phyloP scores from a whole-genome alignment of 2,329 filamentous ascomycete species.

The Exophiala sideris region DNA sequence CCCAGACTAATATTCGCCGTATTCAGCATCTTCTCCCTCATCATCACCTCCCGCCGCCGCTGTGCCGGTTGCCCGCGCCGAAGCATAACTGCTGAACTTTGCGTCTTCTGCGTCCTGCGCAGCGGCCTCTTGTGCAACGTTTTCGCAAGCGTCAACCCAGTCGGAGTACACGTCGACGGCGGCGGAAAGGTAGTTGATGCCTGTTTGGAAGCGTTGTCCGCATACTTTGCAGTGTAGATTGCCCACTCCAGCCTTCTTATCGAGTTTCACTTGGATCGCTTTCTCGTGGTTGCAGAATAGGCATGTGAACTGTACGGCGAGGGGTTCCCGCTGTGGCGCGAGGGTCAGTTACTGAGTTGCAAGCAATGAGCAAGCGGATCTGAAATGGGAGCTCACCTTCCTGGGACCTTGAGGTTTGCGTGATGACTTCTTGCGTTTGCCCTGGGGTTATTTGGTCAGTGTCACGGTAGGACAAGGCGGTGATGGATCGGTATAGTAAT shows the following conservation, averaged over 20 bases:
- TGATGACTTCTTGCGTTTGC: slow-evolving; percentile 86
- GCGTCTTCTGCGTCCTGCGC: slow-evolving; percentile 29
- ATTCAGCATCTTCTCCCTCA: slow-evolving; percentile 39
- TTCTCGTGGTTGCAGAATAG: slow-evolving; percentile 99
- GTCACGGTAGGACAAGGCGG: no score
- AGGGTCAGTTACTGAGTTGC: neutral
- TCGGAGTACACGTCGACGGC: slow-evolving; percentile 95
- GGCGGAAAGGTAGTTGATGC: slow-evolving; percentile 79
- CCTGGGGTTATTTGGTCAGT: slow-evolving; percentile 48
- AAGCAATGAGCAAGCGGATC: neutral
- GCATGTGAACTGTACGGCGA: slow-evolving; percentile 81
- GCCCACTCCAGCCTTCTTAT: slow-evolving; percentile 87
- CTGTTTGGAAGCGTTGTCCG: slow-evolving; percentile 87
- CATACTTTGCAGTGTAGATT: slow-evolving; percentile 87
- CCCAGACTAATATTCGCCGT: slow-evolving; percentile 40
- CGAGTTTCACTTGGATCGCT: slow-evolving; percentile 82
- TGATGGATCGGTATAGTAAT: neutral
- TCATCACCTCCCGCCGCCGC: slow-evolving; percentile 27
- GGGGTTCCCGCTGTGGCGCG: slow-evolving; percentile 40
- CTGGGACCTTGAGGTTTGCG: slow-evolving; percentile 51
- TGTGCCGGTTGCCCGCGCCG: slow-evolving; percentile 27
- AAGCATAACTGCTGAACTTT: slow-evolving; percentile 29
- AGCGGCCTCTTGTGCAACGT: slow-evolving; percentile 62
- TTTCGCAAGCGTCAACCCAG: slow-evolving; percentile 93
- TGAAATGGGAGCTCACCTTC: slow-evolving; percentile 41